phyloP scores from a whole-genome alignment of 768 basidiomycete species.

The Erythrobasidium yunnanense region DNA sequence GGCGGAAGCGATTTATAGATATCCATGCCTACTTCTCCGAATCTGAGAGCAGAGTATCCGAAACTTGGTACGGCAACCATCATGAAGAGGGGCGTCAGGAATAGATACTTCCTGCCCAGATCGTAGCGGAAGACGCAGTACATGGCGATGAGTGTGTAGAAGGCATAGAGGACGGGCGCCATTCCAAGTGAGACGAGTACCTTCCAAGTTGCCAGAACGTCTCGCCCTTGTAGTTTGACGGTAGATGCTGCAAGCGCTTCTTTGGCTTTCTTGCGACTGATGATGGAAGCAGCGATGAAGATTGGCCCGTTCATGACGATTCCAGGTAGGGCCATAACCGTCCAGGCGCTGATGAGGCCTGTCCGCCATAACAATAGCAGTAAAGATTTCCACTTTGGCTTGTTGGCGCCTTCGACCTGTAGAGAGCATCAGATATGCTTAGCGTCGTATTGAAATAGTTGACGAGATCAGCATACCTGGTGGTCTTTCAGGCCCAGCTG shows the following conservation, averaged over 20 bases:
- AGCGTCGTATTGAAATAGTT: neutral
- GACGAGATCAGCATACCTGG: slow-evolving; percentile 52
- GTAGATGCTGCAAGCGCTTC: slow-evolving; percentile 90
- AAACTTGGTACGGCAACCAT: slow-evolving; percentile 67
- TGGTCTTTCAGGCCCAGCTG: slow-evolving; percentile 90
- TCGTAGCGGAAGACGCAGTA: slow-evolving; percentile 58
- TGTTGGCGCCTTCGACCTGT: slow-evolving; percentile 79
- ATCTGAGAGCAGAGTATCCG: slow-evolving; percentile 86
- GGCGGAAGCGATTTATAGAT: slow-evolving; percentile 88
- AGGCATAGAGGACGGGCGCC: slow-evolving; percentile 69
- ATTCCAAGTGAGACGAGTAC: slow-evolving; percentile 84
- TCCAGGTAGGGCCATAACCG: slow-evolving; percentile 74
- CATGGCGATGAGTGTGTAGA: slow-evolving; percentile 73
- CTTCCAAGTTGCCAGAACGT: slow-evolving; percentile 97
- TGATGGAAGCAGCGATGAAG: slow-evolving; percentile 76
- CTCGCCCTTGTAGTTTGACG: slow-evolving; percentile 89
- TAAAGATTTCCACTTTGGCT: slow-evolving; percentile 73
- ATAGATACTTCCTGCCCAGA: slow-evolving; percentile 53
- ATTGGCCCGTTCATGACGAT: slow-evolving; percentile 84
- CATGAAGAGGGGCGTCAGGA: slow-evolving; percentile 69
- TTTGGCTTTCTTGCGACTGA: slow-evolving; percentile 80
- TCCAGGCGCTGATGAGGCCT: slow-evolving; percentile 66
- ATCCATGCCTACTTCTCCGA: slow-evolving; percentile 95
- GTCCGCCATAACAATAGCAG: slow-evolving; percentile 73
- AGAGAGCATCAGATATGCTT: neutral